Conservation (phyloP, 2,329 filamentous ascomycete species). For the Coniochaeta sp. region DNA sequence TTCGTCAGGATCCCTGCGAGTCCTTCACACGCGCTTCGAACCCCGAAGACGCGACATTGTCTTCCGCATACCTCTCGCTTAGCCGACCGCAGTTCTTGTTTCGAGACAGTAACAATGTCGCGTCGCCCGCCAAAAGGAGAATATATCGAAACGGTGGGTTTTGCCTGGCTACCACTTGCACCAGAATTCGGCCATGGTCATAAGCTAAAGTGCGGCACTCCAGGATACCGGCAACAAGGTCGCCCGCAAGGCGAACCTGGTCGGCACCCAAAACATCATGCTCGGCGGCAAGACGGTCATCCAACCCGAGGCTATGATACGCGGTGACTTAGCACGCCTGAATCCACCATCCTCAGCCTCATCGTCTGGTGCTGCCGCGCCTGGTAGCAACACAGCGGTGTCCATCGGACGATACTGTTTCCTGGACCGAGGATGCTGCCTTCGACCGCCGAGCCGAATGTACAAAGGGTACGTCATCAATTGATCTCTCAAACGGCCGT, state of each 20-base stretch:
- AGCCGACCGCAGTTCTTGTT: background rate
- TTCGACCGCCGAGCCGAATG: constrained; percentile 76
- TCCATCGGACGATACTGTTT: constrained; percentile 90
- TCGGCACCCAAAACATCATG: constrained; percentile 96
- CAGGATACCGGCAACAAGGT: constrained; percentile 99
- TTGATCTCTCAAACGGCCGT: background rate
- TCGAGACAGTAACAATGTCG: constrained; percentile 47
- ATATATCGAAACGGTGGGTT: constrained; percentile 87
- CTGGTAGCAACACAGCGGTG: constrained; percentile 59
- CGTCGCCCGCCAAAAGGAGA: constrained; percentile 76
- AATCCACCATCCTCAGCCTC: constrained; percentile 32
- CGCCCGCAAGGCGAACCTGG: constrained; percentile 80
- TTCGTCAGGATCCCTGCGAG: background rate
- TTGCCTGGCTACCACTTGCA: background rate
- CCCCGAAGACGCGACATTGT: background rate
- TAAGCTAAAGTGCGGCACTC: background rate
- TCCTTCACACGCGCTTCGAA: background rate
- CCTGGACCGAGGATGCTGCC: constrained; percentile 66
- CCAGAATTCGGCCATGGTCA: background rate
- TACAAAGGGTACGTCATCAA: constrained; percentile 55
- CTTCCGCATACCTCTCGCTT: background rate
- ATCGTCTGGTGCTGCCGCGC: constrained; percentile 23
- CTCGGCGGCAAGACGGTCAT: constrained; percentile 94
- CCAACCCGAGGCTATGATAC: constrained; percentile 88
- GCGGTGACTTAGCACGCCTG: constrained; percentile 72